phyloP scores from a whole-genome alignment of 1,284 basidiomycete species.

The Pseudozyma hubeiensis region DNA sequence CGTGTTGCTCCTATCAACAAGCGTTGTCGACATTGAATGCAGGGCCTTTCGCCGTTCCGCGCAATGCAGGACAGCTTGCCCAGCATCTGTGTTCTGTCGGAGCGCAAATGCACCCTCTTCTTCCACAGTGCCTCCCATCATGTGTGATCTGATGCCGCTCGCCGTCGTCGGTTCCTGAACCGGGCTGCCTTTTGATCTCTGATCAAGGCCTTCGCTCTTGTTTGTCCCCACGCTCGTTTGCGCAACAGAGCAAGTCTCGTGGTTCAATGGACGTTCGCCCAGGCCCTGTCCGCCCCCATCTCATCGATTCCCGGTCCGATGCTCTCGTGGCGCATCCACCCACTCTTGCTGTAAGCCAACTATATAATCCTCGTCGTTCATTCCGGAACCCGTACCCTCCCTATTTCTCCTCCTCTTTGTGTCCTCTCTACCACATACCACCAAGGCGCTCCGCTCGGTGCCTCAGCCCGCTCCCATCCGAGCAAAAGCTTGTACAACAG shows the following conservation, averaged over 20 bases:
- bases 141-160: too few species aligned
- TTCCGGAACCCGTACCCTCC: neutral
- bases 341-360: neutral
- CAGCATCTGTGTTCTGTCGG: too few species aligned
- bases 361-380: neutral
- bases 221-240: neutral
- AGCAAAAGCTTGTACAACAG: neutral
- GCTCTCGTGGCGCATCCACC: too few species aligned
- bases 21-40: neutral
- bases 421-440: neutral
- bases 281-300: too few species aligned
- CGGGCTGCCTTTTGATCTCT: neutral
- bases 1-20: slow-evolving; percentile 19
- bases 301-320: too few species aligned
- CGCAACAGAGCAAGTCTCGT: too few species aligned
- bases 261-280: too few species aligned
- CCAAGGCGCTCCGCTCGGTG: neutral
- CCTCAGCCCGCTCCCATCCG: neutral
- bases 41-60: too few species aligned
- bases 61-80: neutral
- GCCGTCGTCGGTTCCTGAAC: neutral
- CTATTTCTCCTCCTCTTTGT: neutral
- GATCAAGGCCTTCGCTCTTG: neutral
- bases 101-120: neutral
- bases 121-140: neutral